These are phyloP conservation scores for Penicillium sp. DNA, from an alignment of 2,329 filamentous ascomycete genomes.

Conservation along the genomic window DNA sequence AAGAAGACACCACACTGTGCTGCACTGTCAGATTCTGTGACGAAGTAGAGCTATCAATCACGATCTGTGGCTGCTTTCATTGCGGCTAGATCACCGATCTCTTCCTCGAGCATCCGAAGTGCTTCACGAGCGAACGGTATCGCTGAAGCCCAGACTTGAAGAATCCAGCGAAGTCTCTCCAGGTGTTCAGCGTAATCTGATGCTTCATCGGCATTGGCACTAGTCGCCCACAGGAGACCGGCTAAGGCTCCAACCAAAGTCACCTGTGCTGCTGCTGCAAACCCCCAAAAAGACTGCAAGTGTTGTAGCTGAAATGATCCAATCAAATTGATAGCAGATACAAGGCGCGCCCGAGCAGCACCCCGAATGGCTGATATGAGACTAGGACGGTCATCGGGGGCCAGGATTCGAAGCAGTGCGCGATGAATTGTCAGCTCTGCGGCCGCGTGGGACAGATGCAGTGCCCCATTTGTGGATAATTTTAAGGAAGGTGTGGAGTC, in stretches of 20 bases:
- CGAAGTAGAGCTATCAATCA: too few relatives aligned
- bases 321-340: neutral
- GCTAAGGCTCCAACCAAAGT: neutral
- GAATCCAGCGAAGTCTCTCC: neutral
- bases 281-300: neutral
- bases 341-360: neutral
- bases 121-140: neutral
- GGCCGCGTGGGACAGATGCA: neutral
- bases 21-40: too few relatives aligned
- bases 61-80: neutral
- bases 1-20: too few relatives aligned
- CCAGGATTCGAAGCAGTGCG: neutral
- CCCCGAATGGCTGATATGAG: neutral
- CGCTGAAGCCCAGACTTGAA: neutral
- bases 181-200: neutral
- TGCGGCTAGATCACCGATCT: neutral
- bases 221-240: neutral
- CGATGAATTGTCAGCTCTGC: neutral
- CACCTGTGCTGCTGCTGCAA: neutral
- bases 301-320: neutral
- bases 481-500: neutral
- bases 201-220: neutral
- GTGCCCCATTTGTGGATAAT: neutral
- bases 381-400: neutral
- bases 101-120: neutral